Evolutionary conservation across 345 rosid species (phyloP).

Genomic region (Sonneratia caseolaris): DNA sequence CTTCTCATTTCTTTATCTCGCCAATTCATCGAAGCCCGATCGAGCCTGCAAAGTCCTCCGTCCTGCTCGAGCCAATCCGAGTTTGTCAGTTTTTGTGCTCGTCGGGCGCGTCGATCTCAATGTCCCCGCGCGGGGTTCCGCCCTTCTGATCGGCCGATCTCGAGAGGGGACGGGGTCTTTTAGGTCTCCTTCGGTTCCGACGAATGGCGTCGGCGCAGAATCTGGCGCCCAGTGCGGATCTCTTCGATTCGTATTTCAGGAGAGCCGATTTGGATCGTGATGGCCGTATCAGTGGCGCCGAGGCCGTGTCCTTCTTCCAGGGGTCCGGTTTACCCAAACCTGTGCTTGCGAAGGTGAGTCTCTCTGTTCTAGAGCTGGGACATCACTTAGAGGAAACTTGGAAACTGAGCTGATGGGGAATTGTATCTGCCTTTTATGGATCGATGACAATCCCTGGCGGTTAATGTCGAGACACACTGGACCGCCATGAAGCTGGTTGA

Average conservation of each 20-base stretch:
- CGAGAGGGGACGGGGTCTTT: slow-evolving; percentile 4
- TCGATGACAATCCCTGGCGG: background rate
- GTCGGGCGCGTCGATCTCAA: background rate
- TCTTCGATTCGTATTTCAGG: slow-evolving; percentile 80
- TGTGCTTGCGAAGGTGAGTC: slow-evolving; percentile 82
- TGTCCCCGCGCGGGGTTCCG: slow-evolving; percentile 5
- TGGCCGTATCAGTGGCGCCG: slow-evolving; percentile 97
- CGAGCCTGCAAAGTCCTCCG: background rate
- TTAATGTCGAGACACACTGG: background rate
- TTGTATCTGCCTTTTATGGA: background rate
- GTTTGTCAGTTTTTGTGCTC: background rate
- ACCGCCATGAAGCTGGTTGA: background rate
- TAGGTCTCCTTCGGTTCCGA: background rate
- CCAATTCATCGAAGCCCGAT: slow-evolving; percentile 4
- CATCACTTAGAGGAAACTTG: background rate
- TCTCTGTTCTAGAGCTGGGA: background rate
- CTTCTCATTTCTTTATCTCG: background rate
- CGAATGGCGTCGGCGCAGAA: slow-evolving; percentile 30
- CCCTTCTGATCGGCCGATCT: slow-evolving; percentile 8
- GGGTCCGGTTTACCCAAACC: slow-evolving; percentile 76
- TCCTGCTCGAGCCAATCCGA: background rate
- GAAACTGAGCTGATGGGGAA: background rate
- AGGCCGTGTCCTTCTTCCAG: slow-evolving; percentile 92
- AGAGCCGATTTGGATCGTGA: slow-evolving; percentile 97
- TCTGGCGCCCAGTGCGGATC: slow-evolving; percentile 45